phyloP scores from a whole-genome alignment of 345 rosid species.

The Acer saccharum region DNA sequence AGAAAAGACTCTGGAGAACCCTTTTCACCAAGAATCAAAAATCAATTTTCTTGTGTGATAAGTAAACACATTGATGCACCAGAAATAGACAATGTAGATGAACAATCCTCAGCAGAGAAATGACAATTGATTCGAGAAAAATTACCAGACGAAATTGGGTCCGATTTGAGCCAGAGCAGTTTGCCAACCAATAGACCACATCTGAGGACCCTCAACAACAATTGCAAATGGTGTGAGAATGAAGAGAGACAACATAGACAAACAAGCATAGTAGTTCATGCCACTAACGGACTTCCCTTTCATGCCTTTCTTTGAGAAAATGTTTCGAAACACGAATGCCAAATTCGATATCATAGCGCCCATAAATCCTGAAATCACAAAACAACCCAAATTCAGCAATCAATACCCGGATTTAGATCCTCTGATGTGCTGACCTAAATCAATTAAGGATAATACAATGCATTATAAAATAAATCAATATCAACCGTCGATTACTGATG shows the following conservation, averaged over 20 bases:
- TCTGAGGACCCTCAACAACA: slow-evolving; percentile 91
- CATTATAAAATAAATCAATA: too few relatives aligned
- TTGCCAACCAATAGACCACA: slow-evolving; percentile 94
- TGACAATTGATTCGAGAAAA: not conserved
- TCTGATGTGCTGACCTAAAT: too few relatives aligned
- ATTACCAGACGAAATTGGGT: slow-evolving; percentile 82
- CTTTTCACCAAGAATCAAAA: too few relatives aligned
- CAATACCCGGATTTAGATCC: too few relatives aligned
- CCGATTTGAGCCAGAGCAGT: slow-evolving; percentile 73
- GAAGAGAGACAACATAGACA: slow-evolving; percentile 78
- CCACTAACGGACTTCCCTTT: slow-evolving; percentile 90
- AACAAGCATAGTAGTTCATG: slow-evolving; percentile 95
- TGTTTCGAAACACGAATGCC: slow-evolving; percentile 91
- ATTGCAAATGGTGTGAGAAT: slow-evolving; percentile 90
- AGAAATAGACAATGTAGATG: too few relatives aligned
- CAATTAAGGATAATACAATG: too few relatives aligned
- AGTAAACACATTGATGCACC: too few relatives aligned
- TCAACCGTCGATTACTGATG: too few relatives aligned
- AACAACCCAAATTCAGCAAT: too few relatives aligned
- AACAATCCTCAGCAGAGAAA: not conserved
- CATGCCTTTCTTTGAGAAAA: slow-evolving; percentile 98
- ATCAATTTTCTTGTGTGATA: too few relatives aligned
- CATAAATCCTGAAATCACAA: slow-evolving; percentile 71
- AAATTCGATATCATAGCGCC: slow-evolving; percentile 97
- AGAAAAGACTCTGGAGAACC: too few relatives aligned